phyloP scores from a whole-genome alignment of 176 grass and related monocot genomes.

The Triticum aestivum region IWGSC_CS_RefSeq_v2.1 NC_057806.1:356841289-356841788 shows the following conservation, averaged over 20 bases:
- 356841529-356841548: conserved; percentile 67
- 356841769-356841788: conserved; percentile 98
- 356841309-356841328: conserved; percentile 90
- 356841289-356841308: conserved; percentile 91
- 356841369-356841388: conserved; percentile 61
- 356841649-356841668: conserved; percentile 89
- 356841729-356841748: conserved; percentile 79
- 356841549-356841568: conserved; percentile 65
- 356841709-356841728: conserved; percentile 95
- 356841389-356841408: conserved; percentile 60
- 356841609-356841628: conserved; percentile 75
- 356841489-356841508: conserved; percentile 98
- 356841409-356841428: conserved; percentile 78
- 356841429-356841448: conserved; percentile 71
- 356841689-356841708: conserved; percentile 99
- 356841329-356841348: conserved; percentile 83
- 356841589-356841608: conserved; percentile 78
- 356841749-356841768: conserved; percentile 80
- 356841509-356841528: conserved; percentile 91
- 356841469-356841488: conserved; percentile 90
- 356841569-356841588: conserved; percentile 76
- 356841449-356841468: conserved; percentile 97
- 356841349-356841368: conserved; percentile 76
- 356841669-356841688: conserved; percentile 96
- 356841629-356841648: conserved; percentile 96